A percentile compares a stretch with the other conserved stretches of the same genome.
phyloP scores from a whole-genome alignment of 495 filamentous ascomycete species.

The Penicillium cinerascens region DNA sequence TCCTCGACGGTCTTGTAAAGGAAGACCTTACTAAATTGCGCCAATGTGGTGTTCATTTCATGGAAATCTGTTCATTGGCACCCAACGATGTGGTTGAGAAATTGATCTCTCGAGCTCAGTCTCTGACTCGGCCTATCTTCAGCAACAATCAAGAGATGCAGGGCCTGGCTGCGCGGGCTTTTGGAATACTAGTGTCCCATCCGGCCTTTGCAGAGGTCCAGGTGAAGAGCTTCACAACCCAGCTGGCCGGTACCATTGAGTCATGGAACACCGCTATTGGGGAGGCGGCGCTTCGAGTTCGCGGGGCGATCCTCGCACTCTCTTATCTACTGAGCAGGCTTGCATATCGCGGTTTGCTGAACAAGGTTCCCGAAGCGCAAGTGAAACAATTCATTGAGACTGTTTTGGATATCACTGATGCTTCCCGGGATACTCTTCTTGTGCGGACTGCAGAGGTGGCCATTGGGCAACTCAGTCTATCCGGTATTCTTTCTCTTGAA shows the following conservation, averaged over 20 bases:
- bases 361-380: constrained; percentile 28
- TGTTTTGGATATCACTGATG: constrained; percentile 45
- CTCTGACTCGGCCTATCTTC: constrained; percentile 55
- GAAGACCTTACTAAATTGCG: constrained; percentile 46
- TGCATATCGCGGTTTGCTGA: constrained; percentile 42
- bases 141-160: constrained; percentile 68
- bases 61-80: constrained; percentile 64
- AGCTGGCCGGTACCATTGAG: constrained; percentile 38
- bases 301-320: constrained; percentile 57
- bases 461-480: constrained; percentile 73
- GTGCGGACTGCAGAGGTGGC: constrained; percentile 59
- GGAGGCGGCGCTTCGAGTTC: constrained; percentile 54
- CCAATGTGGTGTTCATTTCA: constrained; percentile 57
- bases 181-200: constrained; percentile 77
- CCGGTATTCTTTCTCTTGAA: constrained; percentile 49
- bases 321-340: constrained; percentile 59
- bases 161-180: constrained; percentile 59
- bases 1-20: constrained; percentile 57
- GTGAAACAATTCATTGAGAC: constrained; percentile 37
- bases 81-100: constrained; percentile 49
- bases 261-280: constrained; percentile 59
- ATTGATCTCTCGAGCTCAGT: constrained; percentile 45
- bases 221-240: constrained; percentile 36
- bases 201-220: constrained; percentile 35
- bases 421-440: constrained; percentile 53